These are phyloP conservation scores for Macrophomina phaseolina DNA, from an alignment of 2,329 filamentous ascomycete species.

Conservation along the genomic window DNA sequence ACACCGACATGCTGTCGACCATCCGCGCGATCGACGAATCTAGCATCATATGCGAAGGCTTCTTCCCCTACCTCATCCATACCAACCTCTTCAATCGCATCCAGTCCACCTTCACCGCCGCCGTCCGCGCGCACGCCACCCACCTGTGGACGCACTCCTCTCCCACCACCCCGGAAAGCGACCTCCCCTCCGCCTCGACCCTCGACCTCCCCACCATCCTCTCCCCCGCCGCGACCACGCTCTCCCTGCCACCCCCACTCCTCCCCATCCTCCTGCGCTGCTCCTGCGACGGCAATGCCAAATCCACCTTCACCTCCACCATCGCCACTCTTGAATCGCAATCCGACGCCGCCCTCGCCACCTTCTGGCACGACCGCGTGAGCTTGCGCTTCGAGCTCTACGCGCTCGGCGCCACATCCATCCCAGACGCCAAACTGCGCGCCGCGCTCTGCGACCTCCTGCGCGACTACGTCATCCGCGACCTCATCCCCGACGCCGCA, in stretches of 20 bases:
- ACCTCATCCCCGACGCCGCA: slow-evolving; percentile 41
- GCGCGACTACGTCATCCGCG: slow-evolving; percentile 38
- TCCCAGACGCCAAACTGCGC: slow-evolving; percentile 40
- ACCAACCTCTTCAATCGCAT: slow-evolving; percentile 8
- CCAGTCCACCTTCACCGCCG: not conserved
- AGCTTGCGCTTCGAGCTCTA: slow-evolving; percentile 37
- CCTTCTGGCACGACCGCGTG: slow-evolving; percentile 43
- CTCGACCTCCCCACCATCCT: slow-evolving; percentile 16
- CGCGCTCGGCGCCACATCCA: slow-evolving; percentile 32
- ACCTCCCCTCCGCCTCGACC: not conserved
- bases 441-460: slow-evolving; percentile 44
- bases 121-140: not conserved
- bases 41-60: slow-evolving; percentile 12
- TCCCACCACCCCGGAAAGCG: not conserved
- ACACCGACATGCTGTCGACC: slow-evolving; percentile 5
- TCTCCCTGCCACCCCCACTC: slow-evolving; percentile 6
- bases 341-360: slow-evolving; percentile 39
- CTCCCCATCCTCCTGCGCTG: slow-evolving; percentile 25
- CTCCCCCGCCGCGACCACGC: not conserved
- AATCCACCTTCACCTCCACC: slow-evolving; percentile 10
- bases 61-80: slow-evolving; percentile 23
- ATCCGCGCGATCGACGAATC: not conserved
- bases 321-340: slow-evolving; percentile 37
- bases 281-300: slow-evolving; percentile 14
- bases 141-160: slow-evolving; percentile 5